These are phyloP conservation scores for Leucosporidium yakuticum DNA, from an alignment of 768 basidiomycete genomes.

Conservation along the genomic window DNA sequence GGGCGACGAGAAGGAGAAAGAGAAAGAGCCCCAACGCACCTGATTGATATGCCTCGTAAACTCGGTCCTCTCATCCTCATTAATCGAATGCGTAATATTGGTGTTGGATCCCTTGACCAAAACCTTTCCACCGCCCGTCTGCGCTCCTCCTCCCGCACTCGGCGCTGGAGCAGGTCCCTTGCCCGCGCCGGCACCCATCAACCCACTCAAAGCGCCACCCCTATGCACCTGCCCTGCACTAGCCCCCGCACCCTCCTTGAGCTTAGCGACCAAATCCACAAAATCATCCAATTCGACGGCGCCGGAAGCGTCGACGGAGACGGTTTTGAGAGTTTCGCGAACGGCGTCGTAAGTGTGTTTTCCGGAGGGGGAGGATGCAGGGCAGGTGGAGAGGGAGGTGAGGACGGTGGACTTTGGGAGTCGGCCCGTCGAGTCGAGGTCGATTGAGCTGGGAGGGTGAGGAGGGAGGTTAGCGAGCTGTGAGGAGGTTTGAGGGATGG, in stretches of 20 bases:
- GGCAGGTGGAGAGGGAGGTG: slow-evolving; percentile 62
- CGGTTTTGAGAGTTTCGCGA: slow-evolving; percentile 71
- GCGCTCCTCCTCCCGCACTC: slow-evolving; percentile 52
- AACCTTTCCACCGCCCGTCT: slow-evolving; percentile 67
- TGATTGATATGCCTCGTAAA: slow-evolving; percentile 98
- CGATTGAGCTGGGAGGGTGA: slow-evolving; percentile 54
- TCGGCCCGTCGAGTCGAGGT: slow-evolving; percentile 72
- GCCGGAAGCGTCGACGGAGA: slow-evolving; percentile 80
- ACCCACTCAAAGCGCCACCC: slow-evolving; percentile 32
- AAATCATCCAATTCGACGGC: slow-evolving; percentile 96
- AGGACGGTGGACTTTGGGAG: slow-evolving; percentile 76
- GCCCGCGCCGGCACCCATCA: slow-evolving; percentile 13
- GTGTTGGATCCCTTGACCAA: slow-evolving; percentile 90
- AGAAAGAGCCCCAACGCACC: slow-evolving; percentile 49
- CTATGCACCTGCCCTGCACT: slow-evolving; percentile 30
- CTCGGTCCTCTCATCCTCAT: slow-evolving; percentile 88
- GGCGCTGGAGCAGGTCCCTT: background rate
- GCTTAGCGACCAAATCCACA: slow-evolving; percentile 88
- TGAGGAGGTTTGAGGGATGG: background rate
- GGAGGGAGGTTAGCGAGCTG: background rate
- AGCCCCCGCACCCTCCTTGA: slow-evolving; percentile 44
- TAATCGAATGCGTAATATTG: slow-evolving; percentile 93
- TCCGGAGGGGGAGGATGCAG: slow-evolving; percentile 46
- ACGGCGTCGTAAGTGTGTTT: slow-evolving; percentile 81
- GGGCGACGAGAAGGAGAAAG: background rate